phyloP scores from a whole-genome alignment of 257 asterid genomes.

The Penstemon davidsonii region DNA sequence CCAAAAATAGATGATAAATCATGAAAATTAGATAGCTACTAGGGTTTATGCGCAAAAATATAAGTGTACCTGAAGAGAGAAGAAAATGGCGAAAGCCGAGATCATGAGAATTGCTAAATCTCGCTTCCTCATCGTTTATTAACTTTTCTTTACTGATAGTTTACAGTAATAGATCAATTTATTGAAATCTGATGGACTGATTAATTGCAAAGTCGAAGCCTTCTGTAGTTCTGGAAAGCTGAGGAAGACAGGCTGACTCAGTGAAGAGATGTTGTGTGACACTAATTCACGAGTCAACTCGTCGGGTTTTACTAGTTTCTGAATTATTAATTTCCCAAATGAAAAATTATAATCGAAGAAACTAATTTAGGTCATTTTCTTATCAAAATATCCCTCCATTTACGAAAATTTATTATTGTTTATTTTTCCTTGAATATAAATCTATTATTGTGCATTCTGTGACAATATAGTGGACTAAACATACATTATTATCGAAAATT shows the following conservation, averaged over 20 bases:
- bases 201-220: no score
- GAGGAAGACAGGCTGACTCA: no score
- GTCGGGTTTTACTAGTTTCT: neutral
- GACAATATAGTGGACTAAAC: neutral
- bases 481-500: neutral
- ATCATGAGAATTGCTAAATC: constrained; percentile 92
- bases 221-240: no score
- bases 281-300: constrained; percentile 4
- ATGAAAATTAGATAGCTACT: neutral
- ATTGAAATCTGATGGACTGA: no score
- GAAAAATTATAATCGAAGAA: no score
- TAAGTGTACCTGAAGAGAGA: constrained; percentile 79
- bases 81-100: constrained; percentile 96
- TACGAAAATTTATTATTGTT: no score
- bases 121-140: constrained; percentile 76
- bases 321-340: neutral
- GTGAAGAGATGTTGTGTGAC: neutral
- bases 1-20: neutral
- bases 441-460: no score
- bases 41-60: constrained; percentile 22
- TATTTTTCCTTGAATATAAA: no score
- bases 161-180: no score
- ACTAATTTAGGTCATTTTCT: neutral
- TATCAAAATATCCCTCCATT: neutral
- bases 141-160: no score